These are phyloP conservation scores for Pelagophyceae sp. DNA, from an alignment of 352 stramenopile genomes.

Conservation along the genomic window DNA sequence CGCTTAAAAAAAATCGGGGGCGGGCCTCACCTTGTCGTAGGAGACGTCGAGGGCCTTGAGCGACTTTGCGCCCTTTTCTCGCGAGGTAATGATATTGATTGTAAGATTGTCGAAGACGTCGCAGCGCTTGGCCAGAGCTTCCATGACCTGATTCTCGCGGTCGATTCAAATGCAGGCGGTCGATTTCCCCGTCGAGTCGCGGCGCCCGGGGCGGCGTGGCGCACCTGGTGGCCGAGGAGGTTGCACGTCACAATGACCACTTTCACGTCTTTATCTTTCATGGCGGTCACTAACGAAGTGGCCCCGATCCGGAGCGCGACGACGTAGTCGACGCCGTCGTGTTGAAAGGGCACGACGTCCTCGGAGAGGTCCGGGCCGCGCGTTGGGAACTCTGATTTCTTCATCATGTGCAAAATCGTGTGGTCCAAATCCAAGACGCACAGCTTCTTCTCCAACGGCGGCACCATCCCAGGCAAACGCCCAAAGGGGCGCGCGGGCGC, in stretches of 20 bases:
- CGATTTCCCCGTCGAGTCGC: background rate
- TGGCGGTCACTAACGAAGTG: background rate
- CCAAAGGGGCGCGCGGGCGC: too few species aligned
- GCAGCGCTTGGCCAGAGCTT: background rate
- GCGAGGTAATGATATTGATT: background rate
- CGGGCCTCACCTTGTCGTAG: background rate
- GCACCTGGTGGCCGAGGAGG: background rate
- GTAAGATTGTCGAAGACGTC: background rate
- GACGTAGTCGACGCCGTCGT: background rate
- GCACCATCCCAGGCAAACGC: too few species aligned
- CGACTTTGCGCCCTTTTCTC: constrained; percentile 5
- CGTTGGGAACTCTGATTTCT: background rate
- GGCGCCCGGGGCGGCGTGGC: background rate
- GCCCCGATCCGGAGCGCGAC: background rate
- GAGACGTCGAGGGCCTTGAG: background rate
- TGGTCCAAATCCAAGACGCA: constrained; percentile 15
- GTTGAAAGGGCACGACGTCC: background rate
- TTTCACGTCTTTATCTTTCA: background rate
- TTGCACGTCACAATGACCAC: constrained; percentile 13
- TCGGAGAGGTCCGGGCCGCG: background rate
- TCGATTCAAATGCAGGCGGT: background rate
- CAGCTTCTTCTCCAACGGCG: background rate
- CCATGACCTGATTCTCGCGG: background rate
- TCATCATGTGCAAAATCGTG: constrained; percentile 14
- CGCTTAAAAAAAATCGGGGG: too few species aligned